Conservation (phyloP, 1,139 yeast genomes). For the Magnusiomyces sp. region DNA sequence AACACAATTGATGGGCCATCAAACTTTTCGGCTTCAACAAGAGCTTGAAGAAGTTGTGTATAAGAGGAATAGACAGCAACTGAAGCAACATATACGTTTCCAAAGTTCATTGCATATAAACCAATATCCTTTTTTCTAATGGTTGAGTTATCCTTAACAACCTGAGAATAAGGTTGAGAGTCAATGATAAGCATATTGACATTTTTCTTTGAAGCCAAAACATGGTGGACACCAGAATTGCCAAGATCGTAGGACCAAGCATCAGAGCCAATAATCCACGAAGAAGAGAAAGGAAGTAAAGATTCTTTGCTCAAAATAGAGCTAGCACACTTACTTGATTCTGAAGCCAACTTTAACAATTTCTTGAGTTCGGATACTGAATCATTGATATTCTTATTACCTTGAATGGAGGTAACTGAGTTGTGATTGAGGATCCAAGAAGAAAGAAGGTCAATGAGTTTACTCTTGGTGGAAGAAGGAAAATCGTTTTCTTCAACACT, state of each 20-base stretch:
- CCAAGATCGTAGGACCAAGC: constrained; percentile 95
- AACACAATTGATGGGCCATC: constrained; percentile 86
- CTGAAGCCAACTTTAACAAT: constrained; percentile 31
- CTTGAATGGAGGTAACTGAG: constrained; percentile 13
- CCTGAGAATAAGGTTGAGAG: constrained; percentile 67
- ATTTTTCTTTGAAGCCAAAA: constrained; percentile 65
- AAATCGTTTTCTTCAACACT: constrained; percentile 46
- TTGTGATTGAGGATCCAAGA: constrained; percentile 49
- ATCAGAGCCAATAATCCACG: constrained; percentile 91
- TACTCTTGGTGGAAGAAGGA: constrained; percentile 38
- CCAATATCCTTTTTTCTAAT: constrained; percentile 88
- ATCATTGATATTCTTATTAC: constrained; percentile 27
- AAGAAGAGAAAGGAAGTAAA: constrained; percentile 42
- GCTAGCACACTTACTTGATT: constrained; percentile 9
- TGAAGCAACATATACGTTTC: constrained; percentile 85
- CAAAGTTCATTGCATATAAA: constrained; percentile 89
- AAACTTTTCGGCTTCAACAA: constrained; percentile 79
- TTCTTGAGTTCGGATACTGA: constrained; percentile 33
- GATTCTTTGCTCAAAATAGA: constrained; percentile 40
- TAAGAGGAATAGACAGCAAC: constrained; percentile 91
- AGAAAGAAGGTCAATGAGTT: constrained; percentile 51
- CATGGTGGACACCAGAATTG: constrained; percentile 82
- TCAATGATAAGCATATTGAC: constrained; percentile 82
- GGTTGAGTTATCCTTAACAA: constrained; percentile 20
- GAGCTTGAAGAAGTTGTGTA: constrained; percentile 83